Conservation (phyloP, 2,329 filamentous ascomycete genomes). For the Fusarium bulbicola region DNA sequence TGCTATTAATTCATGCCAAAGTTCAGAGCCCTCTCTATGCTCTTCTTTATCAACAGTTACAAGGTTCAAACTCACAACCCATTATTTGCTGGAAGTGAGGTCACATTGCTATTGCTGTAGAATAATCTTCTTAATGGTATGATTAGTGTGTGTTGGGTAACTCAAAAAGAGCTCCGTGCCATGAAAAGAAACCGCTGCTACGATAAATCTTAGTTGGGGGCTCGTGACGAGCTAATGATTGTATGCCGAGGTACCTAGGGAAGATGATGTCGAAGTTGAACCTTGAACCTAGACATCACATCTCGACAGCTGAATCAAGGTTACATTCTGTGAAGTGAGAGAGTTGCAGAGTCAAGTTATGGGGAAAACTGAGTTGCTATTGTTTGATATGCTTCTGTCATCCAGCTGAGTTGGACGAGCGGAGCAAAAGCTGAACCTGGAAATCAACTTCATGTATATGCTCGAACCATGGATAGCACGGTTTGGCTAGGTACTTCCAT, state of each 20-base stretch:
- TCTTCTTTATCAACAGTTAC: neutral
- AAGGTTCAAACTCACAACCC: neutral
- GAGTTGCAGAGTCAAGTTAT: neutral
- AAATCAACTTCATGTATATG: slow-evolving; percentile 22
- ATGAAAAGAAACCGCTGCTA: slow-evolving; percentile 12
- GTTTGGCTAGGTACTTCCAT: slow-evolving; percentile 8
- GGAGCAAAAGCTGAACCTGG: slow-evolving; percentile 8
- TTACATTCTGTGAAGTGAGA: neutral
- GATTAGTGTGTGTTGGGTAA: slow-evolving; percentile 1
- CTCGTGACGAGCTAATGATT: neutral
- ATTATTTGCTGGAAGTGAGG: neutral
- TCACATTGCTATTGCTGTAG: no score
- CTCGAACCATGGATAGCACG: slow-evolving; percentile 1
- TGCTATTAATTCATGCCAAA: neutral
- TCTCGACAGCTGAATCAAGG: slow-evolving; percentile 5
- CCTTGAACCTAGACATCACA: slow-evolving; percentile 29
- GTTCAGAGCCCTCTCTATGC: neutral
- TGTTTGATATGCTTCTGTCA: neutral
- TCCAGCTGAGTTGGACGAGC: slow-evolving; percentile 11
- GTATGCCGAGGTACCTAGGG: neutral
- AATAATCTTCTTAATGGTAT: no score
- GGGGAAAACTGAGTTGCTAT: neutral
- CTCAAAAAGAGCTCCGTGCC: neutral
- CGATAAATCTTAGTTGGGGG: neutral
- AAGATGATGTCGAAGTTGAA: slow-evolving; percentile 12